phyloP scores from a whole-genome alignment of 1,284 basidiomycete species.

The Cryptococcus sp. region DNA sequence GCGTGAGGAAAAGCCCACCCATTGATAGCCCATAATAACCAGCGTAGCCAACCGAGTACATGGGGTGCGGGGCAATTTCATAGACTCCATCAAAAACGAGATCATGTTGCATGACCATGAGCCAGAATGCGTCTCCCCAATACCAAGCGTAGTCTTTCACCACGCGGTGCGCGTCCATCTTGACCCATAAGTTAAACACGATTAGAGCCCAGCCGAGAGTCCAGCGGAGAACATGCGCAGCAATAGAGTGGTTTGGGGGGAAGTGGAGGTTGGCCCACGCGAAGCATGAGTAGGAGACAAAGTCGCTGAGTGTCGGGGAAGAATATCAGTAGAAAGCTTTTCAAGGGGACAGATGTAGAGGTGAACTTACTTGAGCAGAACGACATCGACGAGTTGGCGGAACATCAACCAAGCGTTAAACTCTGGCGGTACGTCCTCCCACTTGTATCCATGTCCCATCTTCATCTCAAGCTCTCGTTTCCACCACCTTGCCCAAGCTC shows the following conservation, averaged over 20 bases:
- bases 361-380: conserved; percentile 78
- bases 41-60: conserved; percentile 78
- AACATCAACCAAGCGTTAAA: conserved; percentile 56
- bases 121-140: conserved; percentile 98
- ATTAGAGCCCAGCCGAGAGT: conserved; percentile 80
- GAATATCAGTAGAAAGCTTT: background rate
- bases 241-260: conserved; percentile 70
- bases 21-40: conserved; percentile 91
- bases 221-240: conserved; percentile 84
- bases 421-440: conserved; percentile 65
- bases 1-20: conserved; percentile 45
- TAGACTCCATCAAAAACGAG: conserved; percentile 98
- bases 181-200: conserved; percentile 97
- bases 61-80: conserved; percentile 63
- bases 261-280: conserved; percentile 87
- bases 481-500: conserved; percentile 73
- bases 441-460: conserved; percentile 89
- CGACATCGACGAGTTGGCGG: conserved; percentile 79
- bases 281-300: conserved; percentile 92
- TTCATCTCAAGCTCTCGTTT: conserved; percentile 82
- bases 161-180: conserved; percentile 93
- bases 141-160: conserved; percentile 89
- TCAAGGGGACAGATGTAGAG: background rate
- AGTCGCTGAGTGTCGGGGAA: conserved; percentile 65
- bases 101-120: conserved; percentile 60